Evolutionary conservation across 768 basidiomycete genomes (phyloP), one percentile per base, ranked within the genome.

Genomic region (Suillus ampliporus): DNA sequence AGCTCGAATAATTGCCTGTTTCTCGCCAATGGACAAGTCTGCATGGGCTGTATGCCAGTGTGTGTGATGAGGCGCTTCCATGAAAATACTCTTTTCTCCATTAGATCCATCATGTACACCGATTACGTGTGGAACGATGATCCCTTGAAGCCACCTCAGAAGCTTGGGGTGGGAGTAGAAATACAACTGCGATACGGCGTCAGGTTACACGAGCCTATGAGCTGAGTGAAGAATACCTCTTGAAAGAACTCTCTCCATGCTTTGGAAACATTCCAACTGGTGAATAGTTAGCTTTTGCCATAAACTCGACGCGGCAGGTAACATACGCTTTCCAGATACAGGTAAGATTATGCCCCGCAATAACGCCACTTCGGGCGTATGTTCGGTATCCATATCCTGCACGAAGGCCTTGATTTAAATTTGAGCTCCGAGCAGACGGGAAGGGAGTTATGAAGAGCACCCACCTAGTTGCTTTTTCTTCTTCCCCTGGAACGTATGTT

Each of bases 131-230:
- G 71, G 60, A 31, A 72, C 65, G 50, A 57, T 40, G 43, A 37
- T 38, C n/a, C 71, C 72, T 52, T 72, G 71, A 6, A 72, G 66
- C n/a, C 56, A 63, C 35, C 69, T 63, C 14, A 72, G 59, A 26
- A 68, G 62, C 14, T 63, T 46, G 15, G 61, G 57, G 47, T 68
- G 61, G 11, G 66, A 62, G 51, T 67, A 65, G 48, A 71, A 46
- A 23, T 61, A 70, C 15, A 68, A 23, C 68, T 69, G 47, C 47
- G 21, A 53, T 15, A 9, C 31, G 23, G 13, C 21, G n/a, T 59
- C 21, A 47, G 23, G 11, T 21, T 26, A 47, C 1, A 11, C 15
- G 43, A 26, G 2, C 2, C 4, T 26, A 23, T 48, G 34, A 46
- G 13, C 4, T 1, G 43, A 47, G 19, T 46, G 26, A 14, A 60